Percentiles rank a stretch among this genome's conserved stretches.
phyloP scores from a whole-genome alignment of 208 protist genomes.

The Novymonas esmeraldas region DNA sequence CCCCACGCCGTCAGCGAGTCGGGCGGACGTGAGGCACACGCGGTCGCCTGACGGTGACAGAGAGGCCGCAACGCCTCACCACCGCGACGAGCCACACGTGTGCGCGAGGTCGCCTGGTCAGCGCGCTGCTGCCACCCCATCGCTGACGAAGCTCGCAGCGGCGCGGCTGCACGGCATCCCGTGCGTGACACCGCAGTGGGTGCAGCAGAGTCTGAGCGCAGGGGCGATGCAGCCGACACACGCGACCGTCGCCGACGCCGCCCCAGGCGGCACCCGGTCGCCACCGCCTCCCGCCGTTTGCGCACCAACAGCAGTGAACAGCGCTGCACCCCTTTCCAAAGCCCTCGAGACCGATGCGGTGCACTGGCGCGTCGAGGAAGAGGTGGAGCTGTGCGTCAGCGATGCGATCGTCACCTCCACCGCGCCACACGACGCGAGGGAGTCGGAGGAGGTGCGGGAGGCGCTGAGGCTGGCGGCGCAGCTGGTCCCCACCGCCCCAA shows the following conservation, averaged over 20 bases:
- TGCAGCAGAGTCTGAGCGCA: conserved; percentile 53
- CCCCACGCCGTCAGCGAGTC: background rate
- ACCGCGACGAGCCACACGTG: too few species aligned
- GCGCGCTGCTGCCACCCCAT: background rate
- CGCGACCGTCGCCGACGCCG: background rate
- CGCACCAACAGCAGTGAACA: background rate
- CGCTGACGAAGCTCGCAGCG: conserved; percentile 33
- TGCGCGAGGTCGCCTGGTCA: background rate
- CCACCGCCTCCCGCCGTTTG: background rate
- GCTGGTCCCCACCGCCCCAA: background rate
- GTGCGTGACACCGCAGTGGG: conserved; percentile 62
- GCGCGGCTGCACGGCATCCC: conserved; percentile 32
- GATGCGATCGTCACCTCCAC: conserved; percentile 1
- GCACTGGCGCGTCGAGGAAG: background rate
- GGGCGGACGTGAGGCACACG: background rate
- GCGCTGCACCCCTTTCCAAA: background rate
- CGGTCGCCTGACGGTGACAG: background rate
- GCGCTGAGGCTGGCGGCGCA: conserved; percentile 8
- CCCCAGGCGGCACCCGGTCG: background rate
- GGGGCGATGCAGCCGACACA: conserved; percentile 17
- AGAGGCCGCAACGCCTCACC: background rate
- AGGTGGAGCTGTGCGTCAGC: conserved; percentile 5
- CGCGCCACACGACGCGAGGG: background rate
- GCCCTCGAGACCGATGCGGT: conserved; percentile 1
- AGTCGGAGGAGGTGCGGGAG: conserved; percentile 5